Evolutionary conservation across 2,329 filamentous ascomycete species (phyloP), one percentile per base, ranked within the genome.

Genomic region (Hypoxylon sp.): DNA sequence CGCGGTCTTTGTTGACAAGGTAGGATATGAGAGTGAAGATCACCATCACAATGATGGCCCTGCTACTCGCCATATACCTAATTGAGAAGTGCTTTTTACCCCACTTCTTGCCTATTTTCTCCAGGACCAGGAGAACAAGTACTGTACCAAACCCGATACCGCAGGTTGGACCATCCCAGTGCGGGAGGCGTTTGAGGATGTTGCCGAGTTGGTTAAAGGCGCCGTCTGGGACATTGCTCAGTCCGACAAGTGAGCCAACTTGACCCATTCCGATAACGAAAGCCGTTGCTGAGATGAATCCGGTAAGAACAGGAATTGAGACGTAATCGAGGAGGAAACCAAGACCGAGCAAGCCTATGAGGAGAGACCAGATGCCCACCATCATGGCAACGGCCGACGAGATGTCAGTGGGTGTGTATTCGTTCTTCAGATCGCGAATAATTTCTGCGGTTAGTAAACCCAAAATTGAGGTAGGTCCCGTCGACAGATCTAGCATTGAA

Each of bases 301-400:
- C 89, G 5, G 83, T 87, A 0, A 91, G 82, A 1, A 91, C 87
- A 0, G 89, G 89, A 0, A 89, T 82, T 0, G 89, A 90, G 70
- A 91, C 87, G 71, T 90, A 91, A 65, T 91, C 88, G 19, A 91
- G 82, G 4, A 91, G 80, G 74, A 90, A 91, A 0, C 89, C 89
- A 4, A 91, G 84, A 57, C 88, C 89, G 21, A 90, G 80, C 1
- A 90, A 80, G 0, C 89, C 89, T 2, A 91, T 79, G 14, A 83
- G 81, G 21, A 91, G 82, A 14, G 85, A 82, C 71, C 88, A 89
- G 2, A 89, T 80, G 0, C 89, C 89, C 67, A 90, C 87, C 79
- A 88, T 86, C 74, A 91, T 84, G 11, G 89, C 87, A 1, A 90
- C 83, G 6, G 87, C 88, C 0, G 86, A 86, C 1, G 88, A 86